Base-by-base conservation (phyloP, 2,329 filamentous ascomycete species). In the Knufia petricola region DNA sequence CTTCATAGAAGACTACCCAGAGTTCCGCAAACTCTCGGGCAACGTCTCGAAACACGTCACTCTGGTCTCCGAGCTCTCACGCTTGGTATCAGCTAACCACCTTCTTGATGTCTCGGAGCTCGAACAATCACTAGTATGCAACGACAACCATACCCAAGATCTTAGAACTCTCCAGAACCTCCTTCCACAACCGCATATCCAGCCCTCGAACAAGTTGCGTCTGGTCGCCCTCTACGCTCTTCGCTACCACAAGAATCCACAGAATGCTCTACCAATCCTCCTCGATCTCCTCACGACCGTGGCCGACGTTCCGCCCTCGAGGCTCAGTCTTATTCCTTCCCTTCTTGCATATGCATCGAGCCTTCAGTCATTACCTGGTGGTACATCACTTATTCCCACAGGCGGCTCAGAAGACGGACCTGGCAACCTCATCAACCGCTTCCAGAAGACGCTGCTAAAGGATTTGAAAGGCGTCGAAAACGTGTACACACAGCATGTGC, bases 1-100 rank as follows among this genome's bases (percentile, higher is more conserved):
- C 37, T 98, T 98, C 60, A 94, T 98, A 48, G 92, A 98, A 66
- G 92, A 98, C 61, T 98, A 96, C 63, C 92, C 92, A 1, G 92
- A 98, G 64, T 98, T 98, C 66, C 82, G 92, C 50, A 94, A 95
- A 61, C 78, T 98, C 1, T 95, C 92, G 1, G 89, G 92, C 31
- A 98, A 98, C 58, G 92, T 98, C 47, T 96, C 89, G 69, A 98
- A 98, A 64, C 92, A 98, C 63, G 94, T 98, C 50, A 95, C 92
- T 0, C 72, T 98, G 19, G 92, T 98, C 19, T 88, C 88, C 0
- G 94, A 98, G 63, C 75, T 98, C 34, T 95, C 88, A 64, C 78
- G 90, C 50, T 80, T 86, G 49, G 89, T 98, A 12, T 85, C 84
- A 4, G 80, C 84, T 32, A 86, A 96, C 58, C 87, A 81, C 58